These are phyloP conservation scores for Pachysandra terminalis DNA, from an alignment of 164 flowering plant genomes.

Conservation along the genomic window DNA sequence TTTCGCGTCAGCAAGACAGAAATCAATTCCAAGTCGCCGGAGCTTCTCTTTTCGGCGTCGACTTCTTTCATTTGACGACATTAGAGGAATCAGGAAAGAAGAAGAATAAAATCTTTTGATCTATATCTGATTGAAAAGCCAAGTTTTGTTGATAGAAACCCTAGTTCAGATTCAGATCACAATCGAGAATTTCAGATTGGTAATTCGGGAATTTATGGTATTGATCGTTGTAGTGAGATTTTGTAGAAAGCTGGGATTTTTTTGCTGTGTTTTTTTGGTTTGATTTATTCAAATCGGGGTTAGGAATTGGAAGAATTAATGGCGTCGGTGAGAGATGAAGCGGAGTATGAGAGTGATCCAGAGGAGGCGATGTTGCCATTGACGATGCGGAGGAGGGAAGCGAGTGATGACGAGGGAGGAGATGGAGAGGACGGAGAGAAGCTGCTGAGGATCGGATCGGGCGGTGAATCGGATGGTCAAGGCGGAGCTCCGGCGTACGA, in stretches of 20 bases:
- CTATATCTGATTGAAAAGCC: too few relatives aligned
- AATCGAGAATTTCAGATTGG: too few relatives aligned
- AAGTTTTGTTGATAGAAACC: too few relatives aligned
- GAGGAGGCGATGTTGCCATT: constrained; percentile 3
- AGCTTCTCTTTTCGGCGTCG: too few relatives aligned
- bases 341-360: constrained; percentile 2
- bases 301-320: not conserved
- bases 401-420: constrained; percentile 5
- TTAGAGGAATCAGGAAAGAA: too few relatives aligned
- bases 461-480: constrained; percentile 4
- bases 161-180: too few relatives aligned
- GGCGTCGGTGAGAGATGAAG: not conserved
- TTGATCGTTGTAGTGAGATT: not conserved
- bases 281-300: not conserved
- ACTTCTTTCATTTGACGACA: too few relatives aligned
- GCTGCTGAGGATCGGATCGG: not conserved
- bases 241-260: not conserved
- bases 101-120: too few relatives aligned
- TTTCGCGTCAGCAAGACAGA: too few relatives aligned
- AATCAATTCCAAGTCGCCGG: too few relatives aligned
- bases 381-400: constrained; percentile 3
- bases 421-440: not conserved
- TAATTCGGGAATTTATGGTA: not conserved
- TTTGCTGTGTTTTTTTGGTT: not conserved
- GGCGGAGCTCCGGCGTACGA: not conserved